Evolutionary conservation across 768 basidiomycete genomes (phyloP).

Genomic region (Kwoniella heveanensis): DNA sequence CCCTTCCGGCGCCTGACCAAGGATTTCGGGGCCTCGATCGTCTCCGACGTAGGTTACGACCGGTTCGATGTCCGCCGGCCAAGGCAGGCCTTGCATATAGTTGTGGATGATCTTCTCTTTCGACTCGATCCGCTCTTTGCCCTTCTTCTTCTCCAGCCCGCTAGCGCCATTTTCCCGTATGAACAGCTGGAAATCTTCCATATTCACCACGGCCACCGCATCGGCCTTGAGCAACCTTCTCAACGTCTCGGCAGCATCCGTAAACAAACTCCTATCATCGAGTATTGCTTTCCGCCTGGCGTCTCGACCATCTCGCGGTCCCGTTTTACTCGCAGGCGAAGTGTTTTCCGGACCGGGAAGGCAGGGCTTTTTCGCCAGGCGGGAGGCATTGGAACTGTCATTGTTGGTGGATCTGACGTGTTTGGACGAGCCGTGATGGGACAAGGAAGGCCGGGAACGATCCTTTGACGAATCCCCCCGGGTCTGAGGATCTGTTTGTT

Average conservation of each 20-base stretch:
- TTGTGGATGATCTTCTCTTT: slow-evolving; percentile 27
- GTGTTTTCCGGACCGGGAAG: not conserved
- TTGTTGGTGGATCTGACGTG: not conserved
- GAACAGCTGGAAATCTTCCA: slow-evolving; percentile 49
- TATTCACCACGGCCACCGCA: slow-evolving; percentile 39
- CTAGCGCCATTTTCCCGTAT: slow-evolving; percentile 17
- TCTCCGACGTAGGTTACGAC: slow-evolving; percentile 34
- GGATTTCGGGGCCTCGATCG: not conserved
- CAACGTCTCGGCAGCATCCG: slow-evolving; percentile 41
- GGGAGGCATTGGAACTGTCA: not conserved
- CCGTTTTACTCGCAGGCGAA: slow-evolving; percentile 28
- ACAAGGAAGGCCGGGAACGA: not conserved
- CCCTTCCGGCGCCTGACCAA: slow-evolving; percentile 21
- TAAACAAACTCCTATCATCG: slow-evolving; percentile 28
- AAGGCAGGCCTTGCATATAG: slow-evolving; percentile 37
- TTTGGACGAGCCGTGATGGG: not conserved
- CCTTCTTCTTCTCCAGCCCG: slow-evolving; percentile 10
- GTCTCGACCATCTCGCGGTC: slow-evolving; percentile 35
- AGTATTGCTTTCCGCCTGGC: slow-evolving; percentile 25
- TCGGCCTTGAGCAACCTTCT: slow-evolving; percentile 40
- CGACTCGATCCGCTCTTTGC: slow-evolving; percentile 20
- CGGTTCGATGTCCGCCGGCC: slow-evolving; percentile 41
- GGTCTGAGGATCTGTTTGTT: not conserved
- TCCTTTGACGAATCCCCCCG: not conserved
- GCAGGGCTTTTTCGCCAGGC: not conserved